These are phyloP conservation scores for Tilletiopsis washingtonensis DNA, from an alignment of 1,284 basidiomycete genomes.

Conservation along the genomic window DNA sequence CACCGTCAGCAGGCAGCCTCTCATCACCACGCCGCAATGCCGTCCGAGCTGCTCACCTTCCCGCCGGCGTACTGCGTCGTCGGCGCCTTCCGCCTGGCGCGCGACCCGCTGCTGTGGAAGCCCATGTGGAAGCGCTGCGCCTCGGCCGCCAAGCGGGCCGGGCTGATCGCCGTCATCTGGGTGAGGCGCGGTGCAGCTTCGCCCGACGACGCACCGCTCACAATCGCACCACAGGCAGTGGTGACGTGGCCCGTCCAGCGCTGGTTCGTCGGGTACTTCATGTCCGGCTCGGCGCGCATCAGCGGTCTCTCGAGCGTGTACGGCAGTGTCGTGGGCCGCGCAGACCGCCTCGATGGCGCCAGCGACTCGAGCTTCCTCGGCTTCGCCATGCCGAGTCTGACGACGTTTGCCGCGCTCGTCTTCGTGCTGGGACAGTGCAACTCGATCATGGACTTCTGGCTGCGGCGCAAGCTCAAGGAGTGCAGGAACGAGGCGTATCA, in stretches of 20 bases:
- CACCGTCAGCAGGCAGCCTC: not conserved
- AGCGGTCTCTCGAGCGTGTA: conserved; percentile 22
- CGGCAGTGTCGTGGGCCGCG: conserved; percentile 12
- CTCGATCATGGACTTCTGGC: conserved; percentile 39
- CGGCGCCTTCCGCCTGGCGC: conserved; percentile 37
- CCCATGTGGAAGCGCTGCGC: conserved; percentile 42
- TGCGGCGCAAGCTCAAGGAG: conserved; percentile 24
- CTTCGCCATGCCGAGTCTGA: conserved; percentile 24
- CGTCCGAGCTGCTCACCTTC: not conserved
- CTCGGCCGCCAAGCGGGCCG: conserved; percentile 24
- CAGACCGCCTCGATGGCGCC: conserved; percentile 13
- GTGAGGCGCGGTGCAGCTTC: not conserved
- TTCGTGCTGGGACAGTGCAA: conserved; percentile 39
- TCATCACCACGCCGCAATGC: not conserved
- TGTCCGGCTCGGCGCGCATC: conserved; percentile 26
- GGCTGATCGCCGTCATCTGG: conserved; percentile 22
- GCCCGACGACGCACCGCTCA: not conserved
- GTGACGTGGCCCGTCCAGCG: conserved; percentile 37
- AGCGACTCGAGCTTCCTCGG: conserved; percentile 15
- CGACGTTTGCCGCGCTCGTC: conserved; percentile 40
- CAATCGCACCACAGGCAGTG: conserved; percentile 7
- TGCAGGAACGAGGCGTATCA: conserved; percentile 35
- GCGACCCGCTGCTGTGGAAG: conserved; percentile 34
- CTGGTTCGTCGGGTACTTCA: conserved; percentile 34
- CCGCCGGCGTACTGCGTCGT: conserved; percentile 31